Evolutionary conservation across 495 filamentous ascomycete genomes (phyloP).

Genomic region (Neurospora sp.): DNA sequence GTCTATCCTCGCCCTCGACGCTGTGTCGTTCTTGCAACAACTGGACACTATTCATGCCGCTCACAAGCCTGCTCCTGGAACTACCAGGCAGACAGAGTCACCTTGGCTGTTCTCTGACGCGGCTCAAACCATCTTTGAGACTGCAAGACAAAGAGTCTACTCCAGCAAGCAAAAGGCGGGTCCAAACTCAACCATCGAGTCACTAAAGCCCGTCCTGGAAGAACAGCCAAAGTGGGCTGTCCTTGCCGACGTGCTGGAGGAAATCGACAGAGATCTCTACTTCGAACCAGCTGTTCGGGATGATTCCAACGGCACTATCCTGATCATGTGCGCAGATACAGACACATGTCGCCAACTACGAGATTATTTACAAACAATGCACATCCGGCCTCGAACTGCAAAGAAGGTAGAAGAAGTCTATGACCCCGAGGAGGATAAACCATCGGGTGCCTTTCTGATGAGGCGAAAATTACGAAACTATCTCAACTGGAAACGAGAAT

Average conservation of each 20-base stretch:
- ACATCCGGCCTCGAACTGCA: conserved; percentile 50
- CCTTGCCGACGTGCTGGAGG: conserved; percentile 75
- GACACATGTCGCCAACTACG: conserved; percentile 81
- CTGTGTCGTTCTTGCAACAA: conserved; percentile 85
- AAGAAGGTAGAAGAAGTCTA: conserved; percentile 27
- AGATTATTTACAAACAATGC: conserved; percentile 87
- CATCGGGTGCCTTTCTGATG: conserved; percentile 82
- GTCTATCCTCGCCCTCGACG: conserved; percentile 76
- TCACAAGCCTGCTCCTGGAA: conserved; percentile 78
- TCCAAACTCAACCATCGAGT: conserved; percentile 40
- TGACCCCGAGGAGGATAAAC: conserved; percentile 41
- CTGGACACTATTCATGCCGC: conserved; percentile 90
- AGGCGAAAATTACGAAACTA: conserved; percentile 78
- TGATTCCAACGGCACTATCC: conserved; percentile 79
- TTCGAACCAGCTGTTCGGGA: conserved; percentile 65
- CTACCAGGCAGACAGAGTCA: conserved; percentile 78
- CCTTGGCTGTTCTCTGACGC: conserved; percentile 97
- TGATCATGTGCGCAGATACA: conserved; percentile 92
- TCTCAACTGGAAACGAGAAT: conserved; percentile 83
- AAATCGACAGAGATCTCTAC: conserved; percentile 88
- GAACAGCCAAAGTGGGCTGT: conserved; percentile 91
- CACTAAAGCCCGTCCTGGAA: conserved; percentile 82
- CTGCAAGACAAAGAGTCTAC: conserved; percentile 85
- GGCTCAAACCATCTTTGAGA: conserved; percentile 86
- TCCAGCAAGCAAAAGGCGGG: conserved; percentile 36